A percentile compares a stretch with the other conserved stretches of the same genome.
These are phyloP conservation scores for Cladophialophora chaetospira DNA, from an alignment of 2,329 filamentous ascomycete genomes.

Conservation along the genomic window DNA sequence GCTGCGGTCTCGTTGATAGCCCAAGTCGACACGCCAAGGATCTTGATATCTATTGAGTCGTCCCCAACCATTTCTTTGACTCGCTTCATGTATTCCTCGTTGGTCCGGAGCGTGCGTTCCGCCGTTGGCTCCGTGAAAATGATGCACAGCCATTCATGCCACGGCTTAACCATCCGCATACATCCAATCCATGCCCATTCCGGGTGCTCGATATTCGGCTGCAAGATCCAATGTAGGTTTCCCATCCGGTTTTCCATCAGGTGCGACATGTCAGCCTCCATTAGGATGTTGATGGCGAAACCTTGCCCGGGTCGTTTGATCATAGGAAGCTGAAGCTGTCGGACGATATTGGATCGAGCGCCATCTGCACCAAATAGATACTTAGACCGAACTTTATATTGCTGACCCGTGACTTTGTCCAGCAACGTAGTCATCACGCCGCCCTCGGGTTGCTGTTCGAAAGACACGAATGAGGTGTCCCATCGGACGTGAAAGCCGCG, in stretches of 20 bases:
- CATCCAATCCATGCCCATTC: slow-evolving; percentile 54
- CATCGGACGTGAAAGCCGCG: slow-evolving; percentile 45
- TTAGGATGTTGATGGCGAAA: slow-evolving; percentile 53
- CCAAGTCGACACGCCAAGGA: slow-evolving; percentile 59
- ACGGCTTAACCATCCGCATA: slow-evolving; percentile 63
- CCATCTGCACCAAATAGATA: slow-evolving; percentile 64
- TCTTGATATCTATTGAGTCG: slow-evolving; percentile 51
- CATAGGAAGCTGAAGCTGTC: slow-evolving; percentile 51
- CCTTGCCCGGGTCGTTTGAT: slow-evolving; percentile 49
- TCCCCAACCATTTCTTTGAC: slow-evolving; percentile 59
- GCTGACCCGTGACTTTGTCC: slow-evolving; percentile 40
- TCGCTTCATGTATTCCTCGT: slow-evolving; percentile 50
- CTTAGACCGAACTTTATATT: slow-evolving; percentile 53
- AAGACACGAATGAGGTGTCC: slow-evolving; percentile 40
- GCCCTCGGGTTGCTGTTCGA: slow-evolving; percentile 33
- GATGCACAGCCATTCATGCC: slow-evolving; percentile 64
- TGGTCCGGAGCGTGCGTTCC: slow-evolving; percentile 41
- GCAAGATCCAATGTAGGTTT: slow-evolving; percentile 63
- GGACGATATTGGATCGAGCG: slow-evolving; percentile 48
- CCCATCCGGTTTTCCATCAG: slow-evolving; percentile 54
- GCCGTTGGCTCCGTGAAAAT: slow-evolving; percentile 47
- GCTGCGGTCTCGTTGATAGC: slow-evolving; percentile 63
- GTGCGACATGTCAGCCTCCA: slow-evolving; percentile 54
- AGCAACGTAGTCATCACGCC: slow-evolving; percentile 39
- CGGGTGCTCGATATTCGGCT: slow-evolving; percentile 55